phyloP scores from a whole-genome alignment of 768 basidiomycete genomes.

The Kwoniella mangroviensis region DNA sequence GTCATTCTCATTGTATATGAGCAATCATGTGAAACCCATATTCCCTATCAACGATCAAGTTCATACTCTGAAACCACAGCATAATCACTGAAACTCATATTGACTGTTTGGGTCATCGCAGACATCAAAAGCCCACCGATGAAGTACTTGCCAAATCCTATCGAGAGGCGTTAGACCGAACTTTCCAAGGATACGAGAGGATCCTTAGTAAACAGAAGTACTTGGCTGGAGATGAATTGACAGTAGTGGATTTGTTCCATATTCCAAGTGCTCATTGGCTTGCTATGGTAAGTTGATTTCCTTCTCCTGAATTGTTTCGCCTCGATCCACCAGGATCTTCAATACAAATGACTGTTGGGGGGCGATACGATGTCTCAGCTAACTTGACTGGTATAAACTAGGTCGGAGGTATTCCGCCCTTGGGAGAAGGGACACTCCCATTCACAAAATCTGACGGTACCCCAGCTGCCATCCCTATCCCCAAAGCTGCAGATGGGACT shows the following conservation, averaged over 20 bases:
- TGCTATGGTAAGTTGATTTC: not conserved
- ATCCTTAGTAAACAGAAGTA: conserved; percentile 67
- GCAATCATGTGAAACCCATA: too few relatives aligned
- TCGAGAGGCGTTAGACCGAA: conserved; percentile 59
- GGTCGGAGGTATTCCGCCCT: not conserved
- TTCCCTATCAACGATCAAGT: too few relatives aligned
- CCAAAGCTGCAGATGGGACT: not conserved
- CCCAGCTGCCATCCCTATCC: not conserved
- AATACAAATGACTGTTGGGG: too few relatives aligned
- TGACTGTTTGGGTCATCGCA: not conserved
- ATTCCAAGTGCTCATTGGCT: conserved; percentile 55
- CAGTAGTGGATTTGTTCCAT: conserved; percentile 68
- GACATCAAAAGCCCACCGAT: conserved; percentile 16
- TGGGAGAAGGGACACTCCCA: not conserved
- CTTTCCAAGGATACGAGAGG: conserved; percentile 63
- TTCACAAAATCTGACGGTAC: not conserved
- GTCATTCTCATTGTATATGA: too few relatives aligned
- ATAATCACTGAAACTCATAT: conserved; percentile 17
- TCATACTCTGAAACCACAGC: not conserved
- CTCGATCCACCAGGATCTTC: too few relatives aligned
- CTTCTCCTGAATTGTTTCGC: too few relatives aligned
- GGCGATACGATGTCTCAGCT: too few relatives aligned
- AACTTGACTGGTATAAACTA: not conserved
- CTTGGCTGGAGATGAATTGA: conserved; percentile 62
- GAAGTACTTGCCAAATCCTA: conserved; percentile 45